Conservation (phyloP, 2,329 filamentous ascomycete genomes). For the Fusarium sp. region DNA sequence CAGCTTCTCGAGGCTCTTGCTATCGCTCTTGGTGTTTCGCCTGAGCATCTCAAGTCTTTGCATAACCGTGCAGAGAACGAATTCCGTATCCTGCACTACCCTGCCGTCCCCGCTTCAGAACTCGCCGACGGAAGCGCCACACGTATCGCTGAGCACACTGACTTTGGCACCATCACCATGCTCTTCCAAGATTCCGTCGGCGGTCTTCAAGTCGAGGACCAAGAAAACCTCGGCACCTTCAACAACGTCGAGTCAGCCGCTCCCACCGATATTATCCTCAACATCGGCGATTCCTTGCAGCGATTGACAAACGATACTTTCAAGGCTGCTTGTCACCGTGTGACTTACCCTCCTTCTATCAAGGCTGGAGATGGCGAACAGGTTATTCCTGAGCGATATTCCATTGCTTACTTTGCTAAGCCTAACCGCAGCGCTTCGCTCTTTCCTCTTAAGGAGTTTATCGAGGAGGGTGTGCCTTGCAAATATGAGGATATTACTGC, state of each 20-base stretch:
- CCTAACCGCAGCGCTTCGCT: conserved; percentile 48
- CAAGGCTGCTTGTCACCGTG: conserved; percentile 51
- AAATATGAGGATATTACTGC: conserved; percentile 50
- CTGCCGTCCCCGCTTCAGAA: conserved; percentile 47
- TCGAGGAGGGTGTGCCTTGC: conserved; percentile 40
- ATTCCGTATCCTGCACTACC: conserved; percentile 69
- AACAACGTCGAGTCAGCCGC: conserved; percentile 42
- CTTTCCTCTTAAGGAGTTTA: conserved; percentile 48
- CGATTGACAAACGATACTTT: conserved; percentile 53
- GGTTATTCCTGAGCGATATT: conserved; percentile 46
- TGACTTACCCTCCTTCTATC: conserved; percentile 46
- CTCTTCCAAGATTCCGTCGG: conserved; percentile 48
- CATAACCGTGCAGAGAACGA: conserved; percentile 70
- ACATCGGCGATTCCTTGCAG: conserved; percentile 55
- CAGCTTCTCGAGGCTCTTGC: conserved; percentile 82
- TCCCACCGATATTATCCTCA: conserved; percentile 52
- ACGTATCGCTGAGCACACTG: conserved; percentile 50
- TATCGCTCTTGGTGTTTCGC: conserved; percentile 75
- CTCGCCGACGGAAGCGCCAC: conserved; percentile 45
- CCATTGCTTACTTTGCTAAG: conserved; percentile 47
- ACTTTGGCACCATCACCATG: conserved; percentile 51
- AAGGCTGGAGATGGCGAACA: conserved; percentile 32
- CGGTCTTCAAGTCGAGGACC: conserved; percentile 48
- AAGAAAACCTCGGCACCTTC: conserved; percentile 41
- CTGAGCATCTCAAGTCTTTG: conserved; percentile 74